These are phyloP conservation scores for Ascosphaera pollenicola DNA, from an alignment of 2,329 filamentous ascomycete genomes.

Conservation along the genomic window DNA sequence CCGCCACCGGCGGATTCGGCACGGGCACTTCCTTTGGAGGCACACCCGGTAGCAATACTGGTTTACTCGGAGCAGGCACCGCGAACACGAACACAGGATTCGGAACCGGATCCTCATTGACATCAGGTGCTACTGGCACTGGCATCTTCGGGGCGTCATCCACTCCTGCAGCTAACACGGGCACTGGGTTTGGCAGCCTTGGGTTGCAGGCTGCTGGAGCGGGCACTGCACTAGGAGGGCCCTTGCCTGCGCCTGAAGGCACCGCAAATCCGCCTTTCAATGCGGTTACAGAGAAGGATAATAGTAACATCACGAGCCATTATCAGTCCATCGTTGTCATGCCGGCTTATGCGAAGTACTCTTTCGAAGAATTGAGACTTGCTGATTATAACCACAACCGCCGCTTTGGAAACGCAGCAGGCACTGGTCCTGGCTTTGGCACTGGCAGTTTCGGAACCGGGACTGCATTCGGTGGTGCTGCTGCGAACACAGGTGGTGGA, in stretches of 20 bases:
- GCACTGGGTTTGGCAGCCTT: conserved; percentile 10
- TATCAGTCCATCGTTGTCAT: conserved; percentile 28
- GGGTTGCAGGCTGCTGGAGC: conserved; percentile 14
- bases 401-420: conserved; percentile 60
- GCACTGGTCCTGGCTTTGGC: conserved; percentile 65
- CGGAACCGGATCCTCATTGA: conserved; percentile 5
- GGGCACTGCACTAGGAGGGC: conserved; percentile 21
- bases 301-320: conserved; percentile 17
- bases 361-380: conserved; percentile 60
- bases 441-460: conserved; percentile 29
- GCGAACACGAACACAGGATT: conserved; percentile 6
- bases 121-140: conserved; percentile 5
- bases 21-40: conserved; percentile 2
- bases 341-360: conserved; percentile 48
- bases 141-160: conserved; percentile 5
- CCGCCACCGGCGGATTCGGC: conserved; percentile 4
- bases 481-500: conserved; percentile 13
- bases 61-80: conserved; percentile 8
- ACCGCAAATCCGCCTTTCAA: conserved; percentile 24
- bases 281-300: conserved; percentile 24
- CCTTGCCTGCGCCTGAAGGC: conserved; percentile 20
- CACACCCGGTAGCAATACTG: conserved; percentile 4
- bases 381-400: conserved; percentile 79
- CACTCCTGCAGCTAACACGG: conserved; percentile 8
- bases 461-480: conserved; percentile 22